These are phyloP conservation scores for Alternaria ventricosa DNA, from an alignment of 2,329 filamentous ascomycete species.

Conservation along the genomic window DNA sequence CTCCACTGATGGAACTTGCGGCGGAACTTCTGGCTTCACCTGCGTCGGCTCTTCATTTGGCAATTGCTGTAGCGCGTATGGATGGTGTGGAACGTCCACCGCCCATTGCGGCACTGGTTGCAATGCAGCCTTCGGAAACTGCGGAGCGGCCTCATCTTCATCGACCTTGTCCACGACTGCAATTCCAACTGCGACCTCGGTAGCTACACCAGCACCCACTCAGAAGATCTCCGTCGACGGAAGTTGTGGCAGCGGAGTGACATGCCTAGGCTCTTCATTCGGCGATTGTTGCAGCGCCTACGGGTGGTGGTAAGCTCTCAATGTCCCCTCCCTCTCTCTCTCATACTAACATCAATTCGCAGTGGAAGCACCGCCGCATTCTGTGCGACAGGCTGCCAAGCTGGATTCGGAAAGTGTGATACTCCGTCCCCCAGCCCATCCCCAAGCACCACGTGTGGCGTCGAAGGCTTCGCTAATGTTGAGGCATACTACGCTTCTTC, in stretches of 20 bases:
- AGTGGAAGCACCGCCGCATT: slow-evolving; percentile 39
- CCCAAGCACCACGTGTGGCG: slow-evolving; percentile 11
- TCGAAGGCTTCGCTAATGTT: slow-evolving; percentile 21
- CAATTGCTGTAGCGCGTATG: slow-evolving; percentile 53
- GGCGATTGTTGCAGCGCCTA: slow-evolving; percentile 54
- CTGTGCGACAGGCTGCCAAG: slow-evolving; percentile 42
- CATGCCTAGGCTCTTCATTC: slow-evolving; percentile 50
- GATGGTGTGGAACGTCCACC: slow-evolving; percentile 46
- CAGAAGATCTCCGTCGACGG: slow-evolving; percentile 32
- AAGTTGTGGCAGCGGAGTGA: slow-evolving; percentile 21
- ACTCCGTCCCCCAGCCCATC: neutral
- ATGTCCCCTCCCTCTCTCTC: neutral
- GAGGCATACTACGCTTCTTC: slow-evolving; percentile 22
- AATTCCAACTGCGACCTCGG: slow-evolving; percentile 1
- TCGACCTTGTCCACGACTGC: neutral
- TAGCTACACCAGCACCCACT: slow-evolving; percentile 11
- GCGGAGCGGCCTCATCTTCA: slow-evolving; percentile 12
- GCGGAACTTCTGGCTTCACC: slow-evolving; percentile 34
- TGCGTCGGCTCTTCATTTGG: slow-evolving; percentile 53
- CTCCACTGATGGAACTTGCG: slow-evolving; percentile 28
- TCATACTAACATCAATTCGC: neutral
- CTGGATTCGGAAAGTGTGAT: slow-evolving; percentile 33
- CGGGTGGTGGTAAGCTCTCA: slow-evolving; percentile 42
- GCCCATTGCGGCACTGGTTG: slow-evolving; percentile 39
- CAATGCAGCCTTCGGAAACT: slow-evolving; percentile 42